phyloP scores from a whole-genome alignment of 2,329 filamentous ascomycete genomes.

The Nothophoma quercina region DNA sequence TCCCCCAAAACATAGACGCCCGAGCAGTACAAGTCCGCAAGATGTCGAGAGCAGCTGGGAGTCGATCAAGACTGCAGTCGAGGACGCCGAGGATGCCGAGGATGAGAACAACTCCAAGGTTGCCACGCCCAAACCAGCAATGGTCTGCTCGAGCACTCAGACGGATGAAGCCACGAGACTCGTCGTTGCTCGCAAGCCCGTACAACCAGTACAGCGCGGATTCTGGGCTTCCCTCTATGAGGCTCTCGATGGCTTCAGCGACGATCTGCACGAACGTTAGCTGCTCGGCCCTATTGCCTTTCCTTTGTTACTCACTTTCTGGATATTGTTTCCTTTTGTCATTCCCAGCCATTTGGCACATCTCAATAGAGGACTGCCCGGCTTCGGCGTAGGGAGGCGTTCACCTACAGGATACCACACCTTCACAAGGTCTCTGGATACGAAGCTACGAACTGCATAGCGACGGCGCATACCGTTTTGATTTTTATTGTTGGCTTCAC shows the following conservation, averaged over 20 bases:
- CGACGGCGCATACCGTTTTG: conserved; percentile 15
- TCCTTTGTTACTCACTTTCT: background rate
- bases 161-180: conserved; percentile 7
- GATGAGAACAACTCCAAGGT: background rate
- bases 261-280: conserved; percentile 15
- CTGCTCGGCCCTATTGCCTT: background rate
- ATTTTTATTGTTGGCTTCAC: background rate
- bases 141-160: conserved; percentile 13
- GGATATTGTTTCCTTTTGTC: background rate
- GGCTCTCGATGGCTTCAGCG: conserved; percentile 30
- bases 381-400: background rate
- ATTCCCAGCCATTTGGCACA: background rate
- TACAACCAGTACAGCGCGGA: conserved; percentile 11
- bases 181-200: conserved; percentile 23
- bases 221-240: conserved; percentile 35
- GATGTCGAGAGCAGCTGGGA: conserved; percentile 10
- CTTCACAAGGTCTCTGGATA: conserved; percentile 3
- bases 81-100: background rate
- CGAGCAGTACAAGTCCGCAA: conserved; percentile 1
- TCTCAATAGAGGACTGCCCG: background rate
- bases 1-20: background rate
- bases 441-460: conserved; percentile 19
- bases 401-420: conserved; percentile 6
- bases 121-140: conserved; percentile 7
- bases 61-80: conserved; percentile 12